Evolutionary conservation across 2,329 filamentous ascomycete genomes (phyloP).

Genomic region (Trichoderma guizhouense): DNA sequence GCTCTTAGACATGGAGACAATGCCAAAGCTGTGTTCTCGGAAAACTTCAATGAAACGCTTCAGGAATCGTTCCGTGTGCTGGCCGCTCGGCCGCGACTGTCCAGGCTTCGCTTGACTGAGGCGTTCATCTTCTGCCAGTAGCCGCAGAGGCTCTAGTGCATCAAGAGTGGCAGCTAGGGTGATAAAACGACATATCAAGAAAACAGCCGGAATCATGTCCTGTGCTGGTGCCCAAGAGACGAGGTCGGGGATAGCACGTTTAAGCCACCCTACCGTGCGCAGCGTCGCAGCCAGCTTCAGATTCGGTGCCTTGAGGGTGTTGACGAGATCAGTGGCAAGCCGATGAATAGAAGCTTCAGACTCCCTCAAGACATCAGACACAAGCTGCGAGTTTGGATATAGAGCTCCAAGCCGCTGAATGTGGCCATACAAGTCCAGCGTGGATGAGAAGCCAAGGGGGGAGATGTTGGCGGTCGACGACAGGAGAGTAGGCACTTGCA

Average conservation of each 20-base stretch:
- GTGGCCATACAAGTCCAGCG: conserved; percentile 88
- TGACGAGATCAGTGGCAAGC: conserved; percentile 81
- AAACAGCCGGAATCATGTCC: conserved; percentile 74
- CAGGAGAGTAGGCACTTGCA: conserved; percentile 83
- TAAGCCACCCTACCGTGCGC: conserved; percentile 86
- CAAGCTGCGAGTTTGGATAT: conserved; percentile 74
- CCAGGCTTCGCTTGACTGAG: conserved; percentile 43
- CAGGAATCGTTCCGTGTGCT: conserved; percentile 90
- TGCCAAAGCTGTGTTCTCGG: conserved; percentile 93
- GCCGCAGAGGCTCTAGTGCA: conserved; percentile 78
- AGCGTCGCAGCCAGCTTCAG: conserved; percentile 88
- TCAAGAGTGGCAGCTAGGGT: conserved; percentile 77
- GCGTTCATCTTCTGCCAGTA: conserved; percentile 84
- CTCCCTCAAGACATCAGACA: conserved; percentile 69
- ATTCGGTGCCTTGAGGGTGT: conserved; percentile 68
- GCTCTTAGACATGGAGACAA: conserved; percentile 89
- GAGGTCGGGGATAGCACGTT: conserved; percentile 80
- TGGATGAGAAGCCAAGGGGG: conserved; percentile 77
- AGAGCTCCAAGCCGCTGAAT: conserved; percentile 80
- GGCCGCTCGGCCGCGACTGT: conserved; percentile 63
- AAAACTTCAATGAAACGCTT: conserved; percentile 98
- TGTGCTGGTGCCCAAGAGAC: conserved; percentile 42
- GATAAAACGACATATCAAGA: conserved; percentile 79
- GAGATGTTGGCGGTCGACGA: conserved; percentile 69
- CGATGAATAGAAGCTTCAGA: conserved; percentile 84